Evolutionary conservation across 163 green algal genomes (phyloP).

Genomic region (Scenedesmus sp.): DNA sequence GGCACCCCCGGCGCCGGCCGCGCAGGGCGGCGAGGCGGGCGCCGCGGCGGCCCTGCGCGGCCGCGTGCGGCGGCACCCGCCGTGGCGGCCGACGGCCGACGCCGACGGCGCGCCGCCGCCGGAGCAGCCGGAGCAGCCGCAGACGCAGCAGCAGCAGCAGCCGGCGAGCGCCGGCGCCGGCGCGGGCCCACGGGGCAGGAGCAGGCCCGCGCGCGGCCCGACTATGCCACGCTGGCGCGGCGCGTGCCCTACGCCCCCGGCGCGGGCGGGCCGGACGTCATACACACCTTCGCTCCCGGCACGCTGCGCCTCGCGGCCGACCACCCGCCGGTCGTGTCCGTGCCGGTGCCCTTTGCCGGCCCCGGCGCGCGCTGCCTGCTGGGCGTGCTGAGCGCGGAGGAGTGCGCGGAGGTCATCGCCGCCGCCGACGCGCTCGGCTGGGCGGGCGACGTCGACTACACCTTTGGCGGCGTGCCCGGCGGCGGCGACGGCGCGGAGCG

Average conservation of each 20-base stretch:
- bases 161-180: too few species aligned
- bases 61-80: conserved; percentile 1
- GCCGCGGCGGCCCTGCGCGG: background rate
- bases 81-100: conserved; percentile 5
- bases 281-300: conserved; percentile 44
- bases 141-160: conserved; percentile 35
- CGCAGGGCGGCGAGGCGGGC: conserved; percentile 13
- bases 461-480: conserved; percentile 14
- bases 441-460: conserved; percentile 41
- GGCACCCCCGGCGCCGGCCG: background rate
- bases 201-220: background rate
- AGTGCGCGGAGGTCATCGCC: conserved; percentile 60
- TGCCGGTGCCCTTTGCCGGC: conserved; percentile 58
- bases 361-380: conserved; percentile 54
- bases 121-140: conserved; percentile 6
- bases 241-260: conserved; percentile 27
- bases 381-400: conserved; percentile 44
- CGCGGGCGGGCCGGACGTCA: conserved; percentile 36
- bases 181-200: too few species aligned
- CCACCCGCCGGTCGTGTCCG: too few species aligned
- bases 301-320: conserved; percentile 1
- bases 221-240: conserved; percentile 5
- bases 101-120: background rate
- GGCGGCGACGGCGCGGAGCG: background rate
- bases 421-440: conserved; percentile 58